phyloP scores from a whole-genome alignment of 495 filamentous ascomycete species.

The Xeromyces bisporus region DNA sequence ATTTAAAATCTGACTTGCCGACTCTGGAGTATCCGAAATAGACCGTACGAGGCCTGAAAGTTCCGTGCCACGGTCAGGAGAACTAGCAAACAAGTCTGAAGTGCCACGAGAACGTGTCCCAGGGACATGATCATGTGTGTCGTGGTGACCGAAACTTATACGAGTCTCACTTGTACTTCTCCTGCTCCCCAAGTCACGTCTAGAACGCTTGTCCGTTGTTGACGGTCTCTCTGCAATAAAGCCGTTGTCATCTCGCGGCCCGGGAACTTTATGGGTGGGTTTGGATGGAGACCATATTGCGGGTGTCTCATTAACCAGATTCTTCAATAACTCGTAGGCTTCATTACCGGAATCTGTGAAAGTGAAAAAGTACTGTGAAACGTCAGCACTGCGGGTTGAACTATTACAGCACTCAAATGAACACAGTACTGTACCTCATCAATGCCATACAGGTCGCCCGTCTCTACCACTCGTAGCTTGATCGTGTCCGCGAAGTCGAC shows the following conservation, averaged over 20 bases:
- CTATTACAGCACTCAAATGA: too few relatives aligned
- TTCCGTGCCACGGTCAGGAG: constrained; percentile 48
- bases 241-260: constrained; percentile 7
- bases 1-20: constrained; percentile 77
- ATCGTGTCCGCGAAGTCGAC: constrained; percentile 87
- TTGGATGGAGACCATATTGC: too few relatives aligned
- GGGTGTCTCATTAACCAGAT: constrained; percentile 52
- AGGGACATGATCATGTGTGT: constrained; percentile 18
- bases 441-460: constrained; percentile 81
- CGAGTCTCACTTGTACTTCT: too few relatives aligned
- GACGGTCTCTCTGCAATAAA: too few relatives aligned
- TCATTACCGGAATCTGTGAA: constrained; percentile 83
- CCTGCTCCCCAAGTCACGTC: too few relatives aligned
- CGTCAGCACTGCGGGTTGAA: constrained; percentile 11
- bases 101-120: constrained; percentile 42
- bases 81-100: constrained; percentile 65
- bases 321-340: constrained; percentile 61
- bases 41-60: constrained; percentile 55
- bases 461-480: constrained; percentile 83
- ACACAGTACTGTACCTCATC: too few relatives aligned
- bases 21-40: constrained; percentile 54
- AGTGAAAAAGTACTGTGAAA: constrained; percentile 76
- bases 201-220: too few relatives aligned
- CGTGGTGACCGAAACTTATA: too few relatives aligned
- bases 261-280: too few relatives aligned